A percentile compares a stretch with the other conserved stretches of the same genome.
Conservation (phyloP, 2,329 filamentous ascomycete genomes). For the Paraconiothyrium sp. region DNA sequence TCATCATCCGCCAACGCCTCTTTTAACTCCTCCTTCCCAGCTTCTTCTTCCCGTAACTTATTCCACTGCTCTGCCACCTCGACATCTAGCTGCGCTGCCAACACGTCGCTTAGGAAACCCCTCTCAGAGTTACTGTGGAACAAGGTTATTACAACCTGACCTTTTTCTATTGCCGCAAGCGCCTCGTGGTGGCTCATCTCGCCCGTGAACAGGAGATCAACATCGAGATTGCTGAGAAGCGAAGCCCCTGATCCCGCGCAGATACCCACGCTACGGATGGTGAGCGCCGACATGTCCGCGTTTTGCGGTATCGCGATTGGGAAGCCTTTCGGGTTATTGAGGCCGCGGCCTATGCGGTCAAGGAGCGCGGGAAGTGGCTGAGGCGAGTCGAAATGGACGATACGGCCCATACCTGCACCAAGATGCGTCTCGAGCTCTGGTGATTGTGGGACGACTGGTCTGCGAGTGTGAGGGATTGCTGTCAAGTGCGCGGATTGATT, state of each 20-base stretch:
- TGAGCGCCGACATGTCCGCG: conserved; percentile 61
- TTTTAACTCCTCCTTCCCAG: conserved; percentile 49
- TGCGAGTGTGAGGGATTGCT: conserved; percentile 58
- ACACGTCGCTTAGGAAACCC: conserved; percentile 76
- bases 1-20: conserved; percentile 63
- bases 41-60: conserved; percentile 55
- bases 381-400: conserved; percentile 64
- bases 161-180: conserved; percentile 83
- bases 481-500: conserved; percentile 29
- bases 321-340: conserved; percentile 74
- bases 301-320: conserved; percentile 71
- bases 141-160: conserved; percentile 81
- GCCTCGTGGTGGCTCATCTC: conserved; percentile 95
- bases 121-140: conserved; percentile 96
- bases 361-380: conserved; percentile 68
- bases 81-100: conserved; percentile 72
- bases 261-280: conserved; percentile 77
- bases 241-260: conserved; percentile 89
- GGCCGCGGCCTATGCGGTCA: conserved; percentile 66
- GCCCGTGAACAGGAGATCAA: conserved; percentile 87
- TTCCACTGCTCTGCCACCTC: conserved; percentile 67
- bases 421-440: conserved; percentile 50
- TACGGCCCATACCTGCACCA: conserved; percentile 69
- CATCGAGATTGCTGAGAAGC: conserved; percentile 73
- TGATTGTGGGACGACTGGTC: conserved; percentile 62